phyloP scores from a whole-genome alignment of 495 filamentous ascomycete genomes.

The Rusavskia elegans region DNA sequence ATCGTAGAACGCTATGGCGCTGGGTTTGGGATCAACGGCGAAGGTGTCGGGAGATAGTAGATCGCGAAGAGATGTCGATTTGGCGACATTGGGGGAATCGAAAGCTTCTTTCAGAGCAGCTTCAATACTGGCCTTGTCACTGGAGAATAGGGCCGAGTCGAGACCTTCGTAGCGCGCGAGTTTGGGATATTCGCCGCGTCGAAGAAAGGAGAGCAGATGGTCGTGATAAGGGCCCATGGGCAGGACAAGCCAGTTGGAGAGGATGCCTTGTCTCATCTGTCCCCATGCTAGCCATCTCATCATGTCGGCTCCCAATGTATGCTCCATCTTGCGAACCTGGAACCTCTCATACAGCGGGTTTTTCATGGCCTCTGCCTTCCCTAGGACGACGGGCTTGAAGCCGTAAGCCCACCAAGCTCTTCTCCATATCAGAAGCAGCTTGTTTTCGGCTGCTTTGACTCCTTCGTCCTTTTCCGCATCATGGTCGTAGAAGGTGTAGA shows the following conservation, averaged over 20 bases:
- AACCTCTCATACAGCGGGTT: conserved; percentile 62
- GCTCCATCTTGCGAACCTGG: conserved; percentile 36
- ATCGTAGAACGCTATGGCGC: conserved; percentile 67
- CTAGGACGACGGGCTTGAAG: conserved; percentile 71
- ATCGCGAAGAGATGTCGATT: conserved; percentile 40
- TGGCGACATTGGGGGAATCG: conserved; percentile 32
- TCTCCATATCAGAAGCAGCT: conserved; percentile 73
- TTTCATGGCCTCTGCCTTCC: conserved; percentile 67
- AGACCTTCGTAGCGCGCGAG: conserved; percentile 63
- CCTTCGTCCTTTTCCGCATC: conserved; percentile 42
- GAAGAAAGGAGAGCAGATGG: conserved; percentile 48
- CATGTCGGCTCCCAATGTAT: conserved; percentile 51
- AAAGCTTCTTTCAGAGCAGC: conserved; percentile 51
- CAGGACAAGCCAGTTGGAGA: conserved; percentile 63
- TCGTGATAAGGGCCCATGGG: conserved; percentile 79
- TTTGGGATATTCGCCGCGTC: conserved; percentile 53
- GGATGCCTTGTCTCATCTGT: conserved; percentile 72
- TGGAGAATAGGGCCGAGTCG: conserved; percentile 56
- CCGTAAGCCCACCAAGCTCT: conserved; percentile 90
- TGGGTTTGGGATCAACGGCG: conserved; percentile 42
- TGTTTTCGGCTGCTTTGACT: conserved; percentile 52
- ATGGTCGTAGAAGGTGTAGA: conserved; percentile 86
- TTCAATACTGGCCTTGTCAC: conserved; percentile 48
- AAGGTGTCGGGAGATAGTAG: conserved; percentile 43
- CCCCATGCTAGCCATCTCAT: conserved; percentile 89